Base-by-base conservation (phyloP, 2,329 filamentous ascomycete species). In the Aspergillus pseudotamarii region DNA sequence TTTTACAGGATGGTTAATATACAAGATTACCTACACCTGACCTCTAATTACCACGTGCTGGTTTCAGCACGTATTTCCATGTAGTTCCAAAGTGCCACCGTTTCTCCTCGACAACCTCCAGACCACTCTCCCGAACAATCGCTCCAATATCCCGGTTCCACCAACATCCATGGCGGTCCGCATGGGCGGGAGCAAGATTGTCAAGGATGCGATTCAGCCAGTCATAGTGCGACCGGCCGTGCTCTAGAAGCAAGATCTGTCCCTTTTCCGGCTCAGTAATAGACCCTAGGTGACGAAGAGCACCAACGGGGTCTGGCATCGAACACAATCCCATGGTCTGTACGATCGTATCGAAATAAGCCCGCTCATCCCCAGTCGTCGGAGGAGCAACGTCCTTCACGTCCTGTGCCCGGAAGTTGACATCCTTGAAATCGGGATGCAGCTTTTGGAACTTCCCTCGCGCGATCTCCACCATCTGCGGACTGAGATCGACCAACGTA, bases 291-390 rank as follows among this genome's bases (percentile, higher is more conserved):
- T 81, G 79, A 11, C 69, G 71, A n/a, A 83, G 68, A n/a, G 79
- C 75, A 2, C 69, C 73, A 30, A 76, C 77, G 19, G 80, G 81
- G 61, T 80, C 75, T 16, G 78, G 72, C 68, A 79, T 81, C 54
- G 81, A 83, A 68, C 82, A 84, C 6, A 84, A 67, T 2, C 82
- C 82, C 81, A 84, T 83, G 2, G 82, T 83, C 68, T 84, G 80
- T 41, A 84, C 70, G 48, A 84, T 72, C 0, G 81, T 83, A 70
- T 84, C 82, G 66, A 78, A 84, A 50, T 76, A 74, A 2, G 57
- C 59, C 34, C 48, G 51, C 41, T 55, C 46, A 30, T 32, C 53
- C 46, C 57, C 48, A 11, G 54, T 26, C 43, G 59, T 34, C 14
- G 67, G 46, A 32, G 69, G 64, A 55, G 66, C 64, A 23, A 76